Evolutionary conservation across 352 stramenopile species (phyloP), one percentile per base, ranked within the genome.

Genomic region (Sclerospora graminicola): DNA sequence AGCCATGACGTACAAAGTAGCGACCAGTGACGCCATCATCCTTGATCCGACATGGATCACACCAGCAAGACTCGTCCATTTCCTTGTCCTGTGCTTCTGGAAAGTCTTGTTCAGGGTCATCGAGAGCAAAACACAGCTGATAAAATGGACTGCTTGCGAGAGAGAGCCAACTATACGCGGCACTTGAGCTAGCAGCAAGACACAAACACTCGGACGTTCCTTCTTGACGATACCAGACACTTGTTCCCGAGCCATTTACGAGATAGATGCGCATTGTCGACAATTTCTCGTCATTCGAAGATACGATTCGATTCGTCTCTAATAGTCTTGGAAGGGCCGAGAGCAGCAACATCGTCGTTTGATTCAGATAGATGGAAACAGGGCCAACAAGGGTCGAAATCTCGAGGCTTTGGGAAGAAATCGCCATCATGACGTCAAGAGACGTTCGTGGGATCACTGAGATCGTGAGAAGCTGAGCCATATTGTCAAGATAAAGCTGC

Each of bases 401-500:
- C 5, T 62, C 36, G 5, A 77, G 34, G 0, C 74, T 63, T 8
- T 45, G 54, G 8, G 42, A 24, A 14, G 57, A 57, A 15, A 49
- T 48, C 11, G 64, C 54, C 49, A 73, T 33, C 43, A 77, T 67
- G 9, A 41, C 58, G 18, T 83, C 57, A 24, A 86, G 43, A 5
- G 48, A 58, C 21, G 80, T 69, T 9, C 51, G 62, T 15, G 73
- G 69, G 13, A 89, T 47, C 27, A 89, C 66, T 2, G 75, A 78
- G 8, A 84, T 65, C 20, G 70, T 84, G 31, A 86, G 41, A 8
- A 89, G 46, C 41, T 89, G 78, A 20, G 59, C 63, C 45, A 89
- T 72, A 33, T 87, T 89, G 28, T 89, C 72, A 37, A 83, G 53
- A 15, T 69, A 69, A 8, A 84, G 56, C 56, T 84, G 68, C 11